phyloP scores from a whole-genome alignment of 176 grass and related monocot genomes.

The Triticum monococcum region DNA sequence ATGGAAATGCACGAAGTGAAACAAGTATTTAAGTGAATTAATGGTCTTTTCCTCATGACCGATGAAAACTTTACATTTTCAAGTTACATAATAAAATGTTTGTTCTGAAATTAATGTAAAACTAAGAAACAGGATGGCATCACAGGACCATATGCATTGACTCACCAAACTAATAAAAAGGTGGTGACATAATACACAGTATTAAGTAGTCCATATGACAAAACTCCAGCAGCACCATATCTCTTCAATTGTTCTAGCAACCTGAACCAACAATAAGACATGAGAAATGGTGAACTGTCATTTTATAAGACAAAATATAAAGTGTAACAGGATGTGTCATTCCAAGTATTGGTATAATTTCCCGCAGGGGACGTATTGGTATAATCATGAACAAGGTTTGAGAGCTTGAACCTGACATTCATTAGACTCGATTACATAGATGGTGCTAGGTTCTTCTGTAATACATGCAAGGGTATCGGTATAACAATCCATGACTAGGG shows the following conservation, averaged over 20 bases:
- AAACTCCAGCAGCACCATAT: slow-evolving; percentile 87
- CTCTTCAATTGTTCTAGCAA: slow-evolving; percentile 75
- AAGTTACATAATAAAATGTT: background rate
- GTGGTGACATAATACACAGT: slow-evolving; percentile 83
- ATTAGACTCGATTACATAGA: background rate
- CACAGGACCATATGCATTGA: slow-evolving; percentile 1
- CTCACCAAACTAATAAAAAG: slow-evolving; percentile 92
- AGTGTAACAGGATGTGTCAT: background rate
- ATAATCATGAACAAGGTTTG: background rate
- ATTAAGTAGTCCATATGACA: slow-evolving; percentile 95
- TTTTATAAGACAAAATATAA: background rate
- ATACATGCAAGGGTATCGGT: background rate
- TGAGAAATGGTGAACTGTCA: background rate
- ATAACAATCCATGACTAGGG: background rate
- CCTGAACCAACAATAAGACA: slow-evolving; percentile 31
- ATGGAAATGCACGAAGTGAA: background rate
- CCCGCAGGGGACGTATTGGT: background rate
- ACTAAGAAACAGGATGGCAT: background rate
- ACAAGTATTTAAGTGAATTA: background rate
- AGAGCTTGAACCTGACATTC: background rate
- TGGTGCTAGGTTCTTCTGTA: background rate
- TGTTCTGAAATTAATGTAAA: slow-evolving; percentile 8
- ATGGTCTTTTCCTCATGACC: background rate
- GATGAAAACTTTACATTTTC: background rate
- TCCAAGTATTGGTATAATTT: background rate